Evolutionary conservation across 1,139 yeast genomes (phyloP).

Genomic region (Yamadazyma blattariae): DNA sequence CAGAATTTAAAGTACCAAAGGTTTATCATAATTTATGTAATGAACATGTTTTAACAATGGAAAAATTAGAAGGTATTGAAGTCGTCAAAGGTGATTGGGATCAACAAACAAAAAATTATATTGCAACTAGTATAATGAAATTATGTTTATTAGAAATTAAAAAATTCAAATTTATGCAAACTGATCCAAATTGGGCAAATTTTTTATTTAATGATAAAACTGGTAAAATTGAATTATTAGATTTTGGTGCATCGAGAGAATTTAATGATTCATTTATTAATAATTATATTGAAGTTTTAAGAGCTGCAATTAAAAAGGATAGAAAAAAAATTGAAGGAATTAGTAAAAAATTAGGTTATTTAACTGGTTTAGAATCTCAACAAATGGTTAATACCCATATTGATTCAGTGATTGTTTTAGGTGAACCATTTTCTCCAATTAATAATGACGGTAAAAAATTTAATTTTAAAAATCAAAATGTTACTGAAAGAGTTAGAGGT

Average conservation of each 20-base stretch:
- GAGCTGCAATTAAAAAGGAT: slow-evolving; percentile 76
- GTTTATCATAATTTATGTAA: slow-evolving; percentile 80
- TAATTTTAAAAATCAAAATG: slow-evolving; percentile 81
- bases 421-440: slow-evolving; percentile 80
- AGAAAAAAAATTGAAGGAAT: slow-evolving; percentile 59
- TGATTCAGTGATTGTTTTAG: slow-evolving; percentile 84
- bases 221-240: slow-evolving; percentile 75
- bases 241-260: slow-evolving; percentile 93
- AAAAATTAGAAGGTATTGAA: slow-evolving; percentile 78
- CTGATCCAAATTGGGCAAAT: slow-evolving; percentile 99
- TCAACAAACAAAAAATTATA: slow-evolving; percentile 74
- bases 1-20: slow-evolving; percentile 74
- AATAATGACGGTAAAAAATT: slow-evolving; percentile 50
- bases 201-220: slow-evolving; percentile 74
- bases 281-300: slow-evolving; percentile 67
- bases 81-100: slow-evolving; percentile 75
- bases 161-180: slow-evolving; percentile 88
- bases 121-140: slow-evolving; percentile 84
- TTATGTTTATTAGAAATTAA: slow-evolving; percentile 84
- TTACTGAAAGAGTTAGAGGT: slow-evolving; percentile 85
- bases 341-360: slow-evolving; percentile 76
- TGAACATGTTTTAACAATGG: slow-evolving; percentile 86
- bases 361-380: slow-evolving; percentile 86
- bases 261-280: slow-evolving; percentile 61
- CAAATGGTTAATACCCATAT: slow-evolving; percentile 91